Evolutionary conservation across 345 rosid genomes (phyloP), one percentile per base, ranked within the genome.

Genomic region (Lepidium africanum): DNA sequence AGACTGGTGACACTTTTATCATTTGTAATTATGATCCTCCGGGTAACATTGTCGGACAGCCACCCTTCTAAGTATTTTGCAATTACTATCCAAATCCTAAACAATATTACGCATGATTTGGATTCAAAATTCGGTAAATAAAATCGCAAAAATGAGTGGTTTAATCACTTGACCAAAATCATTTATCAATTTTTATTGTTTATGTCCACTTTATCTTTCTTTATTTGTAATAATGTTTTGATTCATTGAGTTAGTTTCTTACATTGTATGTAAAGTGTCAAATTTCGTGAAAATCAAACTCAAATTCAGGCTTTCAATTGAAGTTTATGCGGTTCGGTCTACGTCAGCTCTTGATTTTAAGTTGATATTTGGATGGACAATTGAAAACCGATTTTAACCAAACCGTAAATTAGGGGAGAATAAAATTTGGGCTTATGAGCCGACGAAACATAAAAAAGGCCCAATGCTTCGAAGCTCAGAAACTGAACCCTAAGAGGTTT

Each of bases 1-100:
- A 10, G 43, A 83, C 45, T 19, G 88, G 85, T 12, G 90, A 77
- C 57, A 85, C 88, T 9, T 78, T 87, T 56, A 65, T 84, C 39
- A 67, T 67, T 6, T 84, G 89, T 74, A 81, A 79, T 47, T 85
- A 89, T 67, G 81, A 85, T 64, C 93, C 91, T 14, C 93, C 78
- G 1, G 91, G 96, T 37, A 83, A 85, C 51, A 80, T 82, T 15
- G 68, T 80, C 3, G 87, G 93, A 46, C 78, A 87, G 59, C 78
- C 79, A 59, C 96, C 93, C 14, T 89, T 79, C 41, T 89, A 64
- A 82, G 50, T 66, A 3, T n/a, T 25, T 21, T 21, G 23, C 23
- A 21, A 1, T 3, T 3, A 21, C 23, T 1, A 21, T 3, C 23
- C 3, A 3, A 21, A 21, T 3, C 3, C 23, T 3, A 21, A 21